Base-by-base conservation (phyloP, 2,329 filamentous ascomycete species). In the Hypoxylon rubiginosum region DNA sequence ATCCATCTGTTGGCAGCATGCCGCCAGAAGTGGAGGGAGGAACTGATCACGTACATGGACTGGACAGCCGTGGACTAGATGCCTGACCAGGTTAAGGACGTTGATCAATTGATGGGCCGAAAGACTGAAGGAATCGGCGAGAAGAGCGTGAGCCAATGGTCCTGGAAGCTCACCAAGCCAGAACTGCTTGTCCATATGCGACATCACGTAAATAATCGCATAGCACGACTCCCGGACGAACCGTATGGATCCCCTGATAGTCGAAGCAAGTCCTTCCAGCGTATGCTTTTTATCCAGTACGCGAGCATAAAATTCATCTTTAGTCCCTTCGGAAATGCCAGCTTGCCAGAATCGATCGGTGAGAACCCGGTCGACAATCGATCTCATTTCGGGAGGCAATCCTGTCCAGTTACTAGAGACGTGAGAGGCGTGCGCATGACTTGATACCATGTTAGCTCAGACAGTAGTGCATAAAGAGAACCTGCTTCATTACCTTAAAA, bases 341-440 rank as follows among this genome's bases (percentile, higher is more conserved):
- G 94, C 93, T 82, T 99, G 96, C 96, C 96, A 99, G 78, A 99
- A 99, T 24, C 96, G 88, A 79, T 99, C 96, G 13, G 94, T 97
- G 21, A 99, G 82, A 19, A 98, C 93, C 21, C 92, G 88, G 46
- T 89, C 87, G 41, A 98, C 92, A 56, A 97, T 88, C 4, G 86
- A 82, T 63, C 90, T 90, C 84, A 97, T 91, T 45, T 97, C 93
- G 10, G 83, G 78, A 1, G 94, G 91, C 15, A 97, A 81, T 32
- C 90, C 87, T 9, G 86, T 84, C 95, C 96, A 99, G 75, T 94
- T 97, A 19, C 87, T 84, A 1, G 92, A 88, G 73, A 97, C 94
- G 76, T 97, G 94, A 67, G 97, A 94, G 1, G 93, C 92, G 80
- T 98, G 95, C 0, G 95, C 94, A 77, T 97, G 91, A 75, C 92